Conservation (phyloP, 2,329 filamentous ascomycete genomes). For the Sporothrix pallida region DNA sequence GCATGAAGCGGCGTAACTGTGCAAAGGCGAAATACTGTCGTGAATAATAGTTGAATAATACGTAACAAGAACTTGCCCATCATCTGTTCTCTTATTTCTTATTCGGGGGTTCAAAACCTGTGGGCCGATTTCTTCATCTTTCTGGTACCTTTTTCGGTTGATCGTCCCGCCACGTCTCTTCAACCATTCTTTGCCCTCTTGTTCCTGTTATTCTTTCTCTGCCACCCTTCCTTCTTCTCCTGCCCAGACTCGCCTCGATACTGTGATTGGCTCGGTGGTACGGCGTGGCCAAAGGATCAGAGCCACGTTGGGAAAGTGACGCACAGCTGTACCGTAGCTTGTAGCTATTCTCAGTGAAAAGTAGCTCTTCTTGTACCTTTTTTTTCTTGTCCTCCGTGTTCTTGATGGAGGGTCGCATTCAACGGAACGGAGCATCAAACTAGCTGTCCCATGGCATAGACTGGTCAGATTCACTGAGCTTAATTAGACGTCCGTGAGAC, state of each 20-base stretch:
- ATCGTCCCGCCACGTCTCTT: slow-evolving; percentile 13
- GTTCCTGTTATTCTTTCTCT: background rate
- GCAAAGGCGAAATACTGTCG: background rate
- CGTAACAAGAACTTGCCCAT: background rate
- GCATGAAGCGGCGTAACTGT: slow-evolving; percentile 6
- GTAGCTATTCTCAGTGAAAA: background rate
- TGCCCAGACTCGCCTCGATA: too few relatives aligned
- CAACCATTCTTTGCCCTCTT: background rate
- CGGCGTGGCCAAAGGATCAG: background rate
- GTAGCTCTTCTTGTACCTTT: background rate
- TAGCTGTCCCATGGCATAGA: slow-evolving; percentile 19
- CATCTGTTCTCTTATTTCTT: background rate
- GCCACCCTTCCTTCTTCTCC: too few relatives aligned
- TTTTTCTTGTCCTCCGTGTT: background rate
- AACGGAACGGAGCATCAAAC: slow-evolving; percentile 22
- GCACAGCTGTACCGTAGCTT: background rate
- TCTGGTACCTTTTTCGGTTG: slow-evolving; percentile 14
- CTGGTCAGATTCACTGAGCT: slow-evolving; percentile 20
- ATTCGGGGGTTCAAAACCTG: background rate
- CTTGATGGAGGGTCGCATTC: slow-evolving; percentile 29
- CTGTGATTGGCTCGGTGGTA: background rate
- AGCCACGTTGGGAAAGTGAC: slow-evolving; percentile 1
- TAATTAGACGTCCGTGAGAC: slow-evolving; percentile 27
- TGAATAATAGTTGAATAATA: background rate
- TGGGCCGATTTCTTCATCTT: background rate